phyloP scores from a whole-genome alignment of 2,329 filamentous ascomycete species.

The Aspergillus ustus region DNA sequence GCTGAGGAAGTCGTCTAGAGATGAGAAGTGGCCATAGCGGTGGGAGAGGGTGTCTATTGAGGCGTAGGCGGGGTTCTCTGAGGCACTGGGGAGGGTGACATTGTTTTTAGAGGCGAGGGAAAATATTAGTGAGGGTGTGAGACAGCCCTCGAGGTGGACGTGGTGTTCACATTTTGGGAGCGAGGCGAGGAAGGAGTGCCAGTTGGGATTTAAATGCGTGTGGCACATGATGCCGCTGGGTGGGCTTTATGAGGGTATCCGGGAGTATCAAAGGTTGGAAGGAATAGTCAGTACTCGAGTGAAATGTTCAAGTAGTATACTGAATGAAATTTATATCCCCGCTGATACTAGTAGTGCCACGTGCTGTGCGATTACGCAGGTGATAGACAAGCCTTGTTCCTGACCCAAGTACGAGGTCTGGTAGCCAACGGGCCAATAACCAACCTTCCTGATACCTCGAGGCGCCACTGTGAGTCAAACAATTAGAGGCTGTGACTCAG shows the following conservation, averaged over 20 bases:
- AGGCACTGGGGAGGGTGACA: slow-evolving; percentile 60
- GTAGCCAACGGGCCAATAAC: neutral
- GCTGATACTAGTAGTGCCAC: neutral
- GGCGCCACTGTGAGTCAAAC: neutral
- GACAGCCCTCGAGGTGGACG: slow-evolving; percentile 76
- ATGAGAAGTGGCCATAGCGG: slow-evolving; percentile 70
- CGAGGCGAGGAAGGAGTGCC: slow-evolving; percentile 64
- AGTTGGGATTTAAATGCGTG: slow-evolving; percentile 59
- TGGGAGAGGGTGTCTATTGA: slow-evolving; percentile 63
- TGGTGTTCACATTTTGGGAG: slow-evolving; percentile 84
- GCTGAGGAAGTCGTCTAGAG: slow-evolving; percentile 75
- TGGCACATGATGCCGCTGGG: neutral
- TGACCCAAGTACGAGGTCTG: neutral
- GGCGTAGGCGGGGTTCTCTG: slow-evolving; percentile 64
- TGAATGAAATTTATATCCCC: neutral
- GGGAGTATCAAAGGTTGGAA: neutral
- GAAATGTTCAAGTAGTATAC: neutral
- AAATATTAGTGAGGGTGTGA: slow-evolving; percentile 73
- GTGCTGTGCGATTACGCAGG: neutral
- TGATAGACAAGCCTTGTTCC: neutral
- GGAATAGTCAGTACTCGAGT: neutral
- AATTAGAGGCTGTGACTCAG: slow-evolving; percentile 4
- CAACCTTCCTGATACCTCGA: neutral
- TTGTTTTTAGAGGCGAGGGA: slow-evolving; percentile 68
- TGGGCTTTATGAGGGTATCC: neutral